These are phyloP conservation scores for Phalaenopsis aphrodite DNA, from an alignment of 106 monocot species.

Conservation along the genomic window DNA sequence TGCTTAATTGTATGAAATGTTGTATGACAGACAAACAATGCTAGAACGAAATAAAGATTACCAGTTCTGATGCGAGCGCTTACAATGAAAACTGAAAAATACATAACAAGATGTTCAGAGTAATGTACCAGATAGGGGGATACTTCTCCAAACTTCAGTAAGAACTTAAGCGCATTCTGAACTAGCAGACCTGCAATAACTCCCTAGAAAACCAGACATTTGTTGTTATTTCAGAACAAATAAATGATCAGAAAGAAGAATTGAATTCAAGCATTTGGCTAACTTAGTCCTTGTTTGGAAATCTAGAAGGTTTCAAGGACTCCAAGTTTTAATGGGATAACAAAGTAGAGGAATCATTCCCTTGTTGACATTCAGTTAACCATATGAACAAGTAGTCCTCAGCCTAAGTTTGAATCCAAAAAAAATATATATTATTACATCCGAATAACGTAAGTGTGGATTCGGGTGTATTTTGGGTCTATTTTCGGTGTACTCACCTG, in stretches of 20 bases:
- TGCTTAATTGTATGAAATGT: background rate
- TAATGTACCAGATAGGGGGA: slow-evolving; percentile 85
- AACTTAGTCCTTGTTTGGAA: background rate
- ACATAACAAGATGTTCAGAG: background rate
- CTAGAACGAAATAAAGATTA: background rate
- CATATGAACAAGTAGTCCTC: background rate
- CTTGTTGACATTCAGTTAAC: background rate
- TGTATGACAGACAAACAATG: background rate
- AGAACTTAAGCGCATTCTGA: slow-evolving; percentile 87
- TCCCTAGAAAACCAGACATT: slow-evolving; percentile 38
- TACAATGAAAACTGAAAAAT: background rate
- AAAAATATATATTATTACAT: background rate
- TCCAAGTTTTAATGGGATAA: background rate
- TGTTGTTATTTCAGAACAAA: background rate
- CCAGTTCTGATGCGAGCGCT: background rate
- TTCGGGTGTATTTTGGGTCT: no score
- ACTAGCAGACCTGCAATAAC: slow-evolving; percentile 93
- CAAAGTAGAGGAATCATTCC: background rate
- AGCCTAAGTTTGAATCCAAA: background rate
- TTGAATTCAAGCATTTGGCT: background rate
- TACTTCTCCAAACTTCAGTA: slow-evolving; percentile 91
- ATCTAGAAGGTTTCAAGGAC: background rate
- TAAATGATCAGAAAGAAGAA: background rate
- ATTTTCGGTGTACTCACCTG: no score
- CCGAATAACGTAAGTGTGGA: no score